Percentiles rank a stretch among this genome's conserved stretches.
These are phyloP conservation scores for Fusarium abutilonis DNA, from an alignment of 2,329 filamentous ascomycete genomes.

Conservation along the genomic window DNA sequence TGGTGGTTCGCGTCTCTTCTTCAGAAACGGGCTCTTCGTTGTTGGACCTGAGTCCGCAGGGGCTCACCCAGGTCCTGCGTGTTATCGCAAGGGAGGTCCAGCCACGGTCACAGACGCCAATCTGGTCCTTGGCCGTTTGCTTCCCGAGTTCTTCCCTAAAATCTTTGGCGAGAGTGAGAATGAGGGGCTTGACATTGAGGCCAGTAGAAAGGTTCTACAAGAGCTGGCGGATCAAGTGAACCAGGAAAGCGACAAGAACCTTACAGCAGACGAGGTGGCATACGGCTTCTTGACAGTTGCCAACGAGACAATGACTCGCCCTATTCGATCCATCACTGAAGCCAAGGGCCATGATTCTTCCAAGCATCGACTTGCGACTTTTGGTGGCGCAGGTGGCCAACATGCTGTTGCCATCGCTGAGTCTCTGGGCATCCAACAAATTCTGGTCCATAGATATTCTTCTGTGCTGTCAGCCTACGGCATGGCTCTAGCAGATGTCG, in stretches of 20 bases:
- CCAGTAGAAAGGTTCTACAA: conserved; percentile 78
- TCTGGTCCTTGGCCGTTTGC: conserved; percentile 80
- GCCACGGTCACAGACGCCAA: conserved; percentile 95
- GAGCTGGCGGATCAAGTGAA: conserved; percentile 83
- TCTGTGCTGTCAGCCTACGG: conserved; percentile 91
- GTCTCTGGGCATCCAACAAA: conserved; percentile 84
- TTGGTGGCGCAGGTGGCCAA: conserved; percentile 90
- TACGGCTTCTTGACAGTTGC: conserved; percentile 90
- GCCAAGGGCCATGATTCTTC: conserved; percentile 92
- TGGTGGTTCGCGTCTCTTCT: conserved; percentile 85
- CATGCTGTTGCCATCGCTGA: conserved; percentile 92
- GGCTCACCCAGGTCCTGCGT: conserved; percentile 89
- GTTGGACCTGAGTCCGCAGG: conserved; percentile 91
- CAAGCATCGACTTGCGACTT: conserved; percentile 88
- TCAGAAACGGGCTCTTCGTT: conserved; percentile 87
- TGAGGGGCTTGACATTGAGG: conserved; percentile 78
- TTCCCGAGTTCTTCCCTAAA: conserved; percentile 93
- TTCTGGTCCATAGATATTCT: conserved; percentile 86
- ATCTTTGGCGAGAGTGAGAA: conserved; percentile 94
- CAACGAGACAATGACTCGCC: conserved; percentile 90
- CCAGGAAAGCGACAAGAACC: conserved; percentile 73
- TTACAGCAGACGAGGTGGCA: conserved; percentile 85
- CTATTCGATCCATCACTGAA: conserved; percentile 89
- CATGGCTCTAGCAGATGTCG: conserved; percentile 92
- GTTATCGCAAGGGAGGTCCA: conserved; percentile 89